Evolutionary conservation across 106 monocot genomes (phyloP), one percentile per base, ranked within the genome.

Genomic region (Hemerocallis citrina): DNA sequence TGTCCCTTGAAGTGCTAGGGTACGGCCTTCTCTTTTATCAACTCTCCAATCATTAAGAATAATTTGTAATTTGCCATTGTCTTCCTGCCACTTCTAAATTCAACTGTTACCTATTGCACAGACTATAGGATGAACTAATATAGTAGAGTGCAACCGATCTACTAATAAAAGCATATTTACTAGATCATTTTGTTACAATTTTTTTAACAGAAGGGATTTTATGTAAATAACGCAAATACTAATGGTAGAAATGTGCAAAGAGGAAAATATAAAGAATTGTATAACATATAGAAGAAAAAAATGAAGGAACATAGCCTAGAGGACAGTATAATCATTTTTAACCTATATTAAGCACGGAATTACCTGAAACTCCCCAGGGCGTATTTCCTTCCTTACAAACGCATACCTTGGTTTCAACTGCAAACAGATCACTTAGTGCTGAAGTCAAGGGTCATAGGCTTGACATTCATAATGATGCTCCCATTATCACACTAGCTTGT

Each of bases 341-440:
- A 45, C 13, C 17, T n/a, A n/a, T 33, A 59, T 58, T 39, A 16
- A 11, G 24, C 23, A 59, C 19, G 39, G 24, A 37, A 14, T 16
- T 74, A 95, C 95, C 89, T 86, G 89, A 81, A 83, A 95, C 13
- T 86, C 89, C 57, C 95, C 89, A 40, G 83, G 80, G 30, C 71
- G 81, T 19, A 79, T 52, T 81, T 95, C 95, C 66, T 86, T 95
- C 66, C 79, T 89, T 62, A 84, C 90, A 52, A 95, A 90, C 33
- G 95, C 78, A 67, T 95, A 95, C 64, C 89, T 90, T 57, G 95
- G 95, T 59, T 79, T 90, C 28, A 95, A 57, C 95, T 95, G 78
- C 14, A 84, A 75, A n/a, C 22, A 58, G 31, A 50, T 46, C 19
- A 40, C n/a, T 13, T 23, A 55, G 49, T 3, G 44, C 29, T 33